Evolutionary conservation across 2,329 filamentous ascomycete species (phyloP), one percentile per base, ranked within the genome.

Genomic region (Leptographium procerum): DNA sequence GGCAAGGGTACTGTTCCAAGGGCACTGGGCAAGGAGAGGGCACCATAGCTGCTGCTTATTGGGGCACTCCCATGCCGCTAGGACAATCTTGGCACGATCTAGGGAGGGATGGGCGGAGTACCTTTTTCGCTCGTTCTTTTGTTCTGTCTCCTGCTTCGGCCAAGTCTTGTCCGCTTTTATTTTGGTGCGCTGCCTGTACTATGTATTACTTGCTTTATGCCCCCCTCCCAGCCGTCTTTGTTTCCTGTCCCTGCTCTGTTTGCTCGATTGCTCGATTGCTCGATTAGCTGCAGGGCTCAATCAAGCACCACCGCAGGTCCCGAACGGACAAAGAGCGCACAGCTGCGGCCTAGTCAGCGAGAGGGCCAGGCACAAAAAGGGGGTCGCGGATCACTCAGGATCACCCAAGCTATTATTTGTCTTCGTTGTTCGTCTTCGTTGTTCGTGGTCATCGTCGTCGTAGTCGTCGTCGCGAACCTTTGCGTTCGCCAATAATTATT

Each of bases 81-180:
- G 43, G 34, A 34, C 52, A 19, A 53, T 54, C 53, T 55, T 55
- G 53, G 36, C 53, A n/a, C 36, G 52, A 54, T 54, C 52, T 40
- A 24, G 34, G 26, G 34, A 54, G 33, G n/a, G 31, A 33, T 53
- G 51, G 19, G 51, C 51, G 19, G 22, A 33, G 31, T 33, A 36
- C 22, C 22, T 52, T 34, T 34, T 36, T 24, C 31, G n/a, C 31
- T 36, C 31, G 51, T 24, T 33, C 51, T 24, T 53, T 53, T 53
- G 51, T 53, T 36, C 11, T 36, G 19, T 31, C 47, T 24, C 40
- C n/a, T 43, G 40, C 40, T 43, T 43, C 40, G 26, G 47, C 26
- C 14, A 26, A 19, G 29, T 3, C 47, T 26, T 48, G 45, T 26
- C 45, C 4, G 45, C 45, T 2, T 16, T 43, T 26, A 26, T 26